Conservation (phyloP, 768 basidiomycete genomes). For the Termitomyces sp. region DNA sequence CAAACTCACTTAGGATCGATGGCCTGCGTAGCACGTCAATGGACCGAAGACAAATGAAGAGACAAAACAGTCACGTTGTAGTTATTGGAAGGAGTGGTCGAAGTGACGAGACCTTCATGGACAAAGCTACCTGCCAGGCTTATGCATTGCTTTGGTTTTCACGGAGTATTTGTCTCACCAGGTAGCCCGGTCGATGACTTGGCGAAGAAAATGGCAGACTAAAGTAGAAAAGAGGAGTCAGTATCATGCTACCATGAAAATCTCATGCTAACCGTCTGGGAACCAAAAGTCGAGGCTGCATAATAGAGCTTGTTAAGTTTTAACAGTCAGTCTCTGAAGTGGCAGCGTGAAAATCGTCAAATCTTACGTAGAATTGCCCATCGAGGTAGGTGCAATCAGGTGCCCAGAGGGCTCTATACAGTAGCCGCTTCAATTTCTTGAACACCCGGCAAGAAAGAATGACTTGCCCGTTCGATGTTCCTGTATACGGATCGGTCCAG, state of each 20-base stretch:
- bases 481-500: constrained; percentile 45
- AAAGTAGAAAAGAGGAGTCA: not conserved
- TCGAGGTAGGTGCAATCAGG: constrained; percentile 30
- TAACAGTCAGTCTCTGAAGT: not conserved
- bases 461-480: constrained; percentile 36
- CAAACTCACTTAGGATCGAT: constrained; percentile 7
- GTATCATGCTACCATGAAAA: not conserved
- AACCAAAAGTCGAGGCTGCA: constrained; percentile 48
- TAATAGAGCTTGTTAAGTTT: constrained; percentile 38
- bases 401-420: constrained; percentile 30
- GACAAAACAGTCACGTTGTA: constrained; percentile 31
- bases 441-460: not conserved
- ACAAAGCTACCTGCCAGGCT: constrained; percentile 30
- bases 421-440: not conserved
- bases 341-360: not conserved
- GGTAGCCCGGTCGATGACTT: constrained; percentile 43
- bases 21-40: not conserved
- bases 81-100: constrained; percentile 29
- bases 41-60: not conserved
- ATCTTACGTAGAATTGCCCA: constrained; percentile 22
- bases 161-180: constrained; percentile 16
- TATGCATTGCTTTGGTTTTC: not conserved
- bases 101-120: constrained; percentile 42
- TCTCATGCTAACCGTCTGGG: constrained; percentile 32
- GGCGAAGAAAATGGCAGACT: constrained; percentile 51